Base-by-base conservation (phyloP, 345 rosid genomes). In the Sisymbrium irio region DNA sequence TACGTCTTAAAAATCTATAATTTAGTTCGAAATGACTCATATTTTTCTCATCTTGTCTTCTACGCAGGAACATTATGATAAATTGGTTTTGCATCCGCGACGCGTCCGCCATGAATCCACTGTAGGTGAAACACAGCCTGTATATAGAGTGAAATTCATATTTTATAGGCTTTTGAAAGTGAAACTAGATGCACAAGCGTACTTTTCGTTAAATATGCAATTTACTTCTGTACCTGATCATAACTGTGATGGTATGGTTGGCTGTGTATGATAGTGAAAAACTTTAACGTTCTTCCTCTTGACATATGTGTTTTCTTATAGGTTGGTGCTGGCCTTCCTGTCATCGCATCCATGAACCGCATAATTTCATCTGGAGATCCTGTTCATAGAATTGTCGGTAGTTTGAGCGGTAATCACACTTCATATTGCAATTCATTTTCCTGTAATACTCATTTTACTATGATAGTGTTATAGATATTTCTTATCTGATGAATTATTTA, bases 261-360 rank as follows among this genome's bases (percentile, higher is more conserved):
- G 36, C 44, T 67, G 41, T 46, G 32, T 59, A 13, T 37, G 14
- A 12, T 57, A 27, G 27, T 76, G 65, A 63, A 14, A 10, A 1
- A 15, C n/a, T 18, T 7, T 1, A 17, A 49, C 15, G 42, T 20
- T 30, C n/a, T 61, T 62, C 32, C 18, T 3, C 46, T 33, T n/a
- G 66, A 56, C 32, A 20, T 20, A 45, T 67, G 41, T 66, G 41
- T 32, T 13, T 54, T 35, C 42, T 54, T 54, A 27, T 73, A 78
- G 93, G 93, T 91, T 69, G 98, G 97, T 75, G 98, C 97, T 74
- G 95, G 97, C 40, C 98, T 94, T 86, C 98, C 98, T 51, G 85
- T 94, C 63, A 89, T 89, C 42, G 83, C 90, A 62, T 87, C 97
- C 44, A 64, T 91, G 77, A 89, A 84, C 77, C 95, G 97, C 30